These are phyloP conservation scores for Hypericum androsaemum DNA, from an alignment of 345 rosid species.

Conservation along the genomic window DNA sequence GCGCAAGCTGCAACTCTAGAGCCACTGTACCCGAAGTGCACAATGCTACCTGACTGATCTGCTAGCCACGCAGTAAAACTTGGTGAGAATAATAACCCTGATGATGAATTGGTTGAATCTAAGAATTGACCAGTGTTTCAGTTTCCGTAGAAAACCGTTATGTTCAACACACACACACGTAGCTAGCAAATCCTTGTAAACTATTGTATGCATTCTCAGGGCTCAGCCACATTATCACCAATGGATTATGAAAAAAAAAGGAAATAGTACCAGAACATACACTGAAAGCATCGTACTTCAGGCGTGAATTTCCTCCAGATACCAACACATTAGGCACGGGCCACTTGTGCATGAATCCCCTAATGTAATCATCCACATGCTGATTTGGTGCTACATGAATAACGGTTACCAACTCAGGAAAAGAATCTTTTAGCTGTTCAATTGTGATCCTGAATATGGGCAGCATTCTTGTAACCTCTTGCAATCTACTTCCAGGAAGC, in stretches of 20 bases:
- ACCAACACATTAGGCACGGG: conserved; percentile 61
- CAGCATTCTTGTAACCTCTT: conserved; percentile 82
- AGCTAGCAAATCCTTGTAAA: too few relatives aligned
- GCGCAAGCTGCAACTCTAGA: conserved; percentile 73
- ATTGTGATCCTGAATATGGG: conserved; percentile 56
- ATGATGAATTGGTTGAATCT: not conserved
- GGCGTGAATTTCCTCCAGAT: conserved; percentile 51
- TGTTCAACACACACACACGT: too few relatives aligned
- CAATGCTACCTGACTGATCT: conserved; percentile 77
- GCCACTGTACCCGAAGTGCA: conserved; percentile 99
- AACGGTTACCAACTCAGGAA: conserved; percentile 39
- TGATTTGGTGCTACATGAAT: conserved; percentile 75
- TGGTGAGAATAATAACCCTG: not conserved
- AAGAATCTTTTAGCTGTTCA: conserved; percentile 37
- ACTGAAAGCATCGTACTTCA: conserved; percentile 66
- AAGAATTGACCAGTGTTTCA: too few relatives aligned
- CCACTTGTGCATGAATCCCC: conserved; percentile 39
- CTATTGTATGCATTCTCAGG: too few relatives aligned
- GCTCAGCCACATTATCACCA: too few relatives aligned
- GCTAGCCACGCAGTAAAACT: conserved; percentile 17
- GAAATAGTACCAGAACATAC: conserved; percentile 34
- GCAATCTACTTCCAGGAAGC: conserved; percentile 94
- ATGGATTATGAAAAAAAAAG: conserved; percentile 2
- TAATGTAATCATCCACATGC: conserved; percentile 48
- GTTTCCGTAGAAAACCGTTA: too few relatives aligned